Percentiles rank a stretch among this genome's conserved stretches.
phyloP scores from a whole-genome alignment of 2,329 filamentous ascomycete genomes.

The Venturia aucupariae region DNA sequence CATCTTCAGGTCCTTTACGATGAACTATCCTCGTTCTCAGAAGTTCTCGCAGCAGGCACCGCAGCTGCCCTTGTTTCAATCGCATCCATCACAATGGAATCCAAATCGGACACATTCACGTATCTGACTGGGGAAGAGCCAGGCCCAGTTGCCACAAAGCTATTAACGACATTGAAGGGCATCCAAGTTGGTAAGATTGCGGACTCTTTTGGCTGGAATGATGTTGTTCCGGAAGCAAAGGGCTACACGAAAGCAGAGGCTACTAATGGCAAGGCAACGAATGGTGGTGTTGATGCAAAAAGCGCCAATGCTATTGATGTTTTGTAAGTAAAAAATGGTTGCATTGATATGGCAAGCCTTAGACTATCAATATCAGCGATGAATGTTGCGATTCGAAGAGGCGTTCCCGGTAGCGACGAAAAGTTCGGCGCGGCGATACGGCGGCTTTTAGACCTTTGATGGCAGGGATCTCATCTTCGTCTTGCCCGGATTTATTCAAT shows the following conservation, averaged over 20 bases:
- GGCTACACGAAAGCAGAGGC: conserved; percentile 18
- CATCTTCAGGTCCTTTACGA: conserved; percentile 50
- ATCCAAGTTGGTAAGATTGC: conserved; percentile 75
- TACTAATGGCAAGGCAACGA: background rate
- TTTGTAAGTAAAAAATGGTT: background rate
- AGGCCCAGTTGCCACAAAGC: conserved; percentile 61
- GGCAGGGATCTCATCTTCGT: too few species aligned
- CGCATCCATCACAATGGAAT: conserved; percentile 71
- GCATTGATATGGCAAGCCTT: background rate
- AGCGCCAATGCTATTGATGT: conserved; percentile 5
- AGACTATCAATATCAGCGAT: background rate
- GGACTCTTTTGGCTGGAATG: conserved; percentile 69
- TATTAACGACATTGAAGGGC: conserved; percentile 68
- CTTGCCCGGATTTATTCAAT: too few species aligned
- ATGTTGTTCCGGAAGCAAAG: conserved; percentile 33
- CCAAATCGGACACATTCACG: conserved; percentile 45
- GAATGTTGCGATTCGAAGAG: background rate
- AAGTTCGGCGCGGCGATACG: too few species aligned
- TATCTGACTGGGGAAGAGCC: conserved; percentile 54
- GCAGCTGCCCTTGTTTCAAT: conserved; percentile 88
- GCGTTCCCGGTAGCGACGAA: too few species aligned
- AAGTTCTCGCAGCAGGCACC: conserved; percentile 87
- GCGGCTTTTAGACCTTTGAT: too few species aligned
- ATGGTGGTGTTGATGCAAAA: conserved; percentile 1
- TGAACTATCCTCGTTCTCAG: conserved; percentile 54